A percentile compares a stretch with the other conserved stretches of the same genome.
phyloP scores from a whole-genome alignment of 768 basidiomycete species.

The Tulasnella sp. region DNA sequence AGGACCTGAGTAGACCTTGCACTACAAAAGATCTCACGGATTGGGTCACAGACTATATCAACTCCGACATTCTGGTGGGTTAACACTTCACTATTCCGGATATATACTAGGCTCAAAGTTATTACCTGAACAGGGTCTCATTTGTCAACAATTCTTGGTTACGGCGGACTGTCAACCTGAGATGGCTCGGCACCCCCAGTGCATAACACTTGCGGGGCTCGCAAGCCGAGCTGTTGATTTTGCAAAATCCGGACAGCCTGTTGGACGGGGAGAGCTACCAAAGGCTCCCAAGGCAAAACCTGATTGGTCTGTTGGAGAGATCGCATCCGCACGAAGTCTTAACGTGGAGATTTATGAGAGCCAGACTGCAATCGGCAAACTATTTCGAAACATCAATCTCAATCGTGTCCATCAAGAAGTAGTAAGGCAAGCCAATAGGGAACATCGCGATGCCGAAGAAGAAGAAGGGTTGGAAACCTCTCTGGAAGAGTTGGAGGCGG shows the following conservation, averaged over 20 bases:
- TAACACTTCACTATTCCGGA: slow-evolving; percentile 41
- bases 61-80: slow-evolving; percentile 67
- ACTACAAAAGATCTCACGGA: slow-evolving; percentile 68
- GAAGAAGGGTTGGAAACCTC: neutral
- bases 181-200: slow-evolving; percentile 55
- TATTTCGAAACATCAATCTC: slow-evolving; percentile 66
- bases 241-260: slow-evolving; percentile 37
- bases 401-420: slow-evolving; percentile 40
- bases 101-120: neutral
- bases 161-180: slow-evolving; percentile 68
- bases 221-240: slow-evolving; percentile 45
- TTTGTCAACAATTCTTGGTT: slow-evolving; percentile 45
- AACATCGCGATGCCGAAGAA: neutral
- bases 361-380: slow-evolving; percentile 57
- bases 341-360: slow-evolving; percentile 53
- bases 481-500: neutral
- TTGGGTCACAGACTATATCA: slow-evolving; percentile 72
- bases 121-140: slow-evolving; percentile 20
- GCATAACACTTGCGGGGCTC: slow-evolving; percentile 57
- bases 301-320: slow-evolving; percentile 35
- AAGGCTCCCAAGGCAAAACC: slow-evolving; percentile 19
- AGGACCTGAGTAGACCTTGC: slow-evolving; percentile 52
- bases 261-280: slow-evolving; percentile 24
- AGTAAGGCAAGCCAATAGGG: slow-evolving; percentile 26
- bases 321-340: neutral